These are phyloP conservation scores for Scytalidium sp. DNA, from an alignment of 2,329 filamentous ascomycete genomes.

Conservation along the genomic window DNA sequence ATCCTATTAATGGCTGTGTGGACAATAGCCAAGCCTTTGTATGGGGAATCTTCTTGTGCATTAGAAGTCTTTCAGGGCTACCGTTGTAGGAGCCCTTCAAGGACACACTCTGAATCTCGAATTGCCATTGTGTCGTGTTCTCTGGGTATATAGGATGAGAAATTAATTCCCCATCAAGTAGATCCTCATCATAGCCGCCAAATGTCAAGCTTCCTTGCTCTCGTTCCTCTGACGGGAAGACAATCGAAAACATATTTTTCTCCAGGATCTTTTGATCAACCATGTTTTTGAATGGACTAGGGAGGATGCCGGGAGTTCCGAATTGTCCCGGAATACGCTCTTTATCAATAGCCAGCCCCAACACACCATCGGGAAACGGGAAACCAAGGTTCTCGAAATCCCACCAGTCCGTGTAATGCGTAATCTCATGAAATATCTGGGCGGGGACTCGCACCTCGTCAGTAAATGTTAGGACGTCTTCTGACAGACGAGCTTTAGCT, in stretches of 20 bases:
- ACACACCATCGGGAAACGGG: background rate
- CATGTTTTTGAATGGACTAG: conserved; percentile 6
- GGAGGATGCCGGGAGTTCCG: background rate
- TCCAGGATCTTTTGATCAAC: conserved; percentile 4
- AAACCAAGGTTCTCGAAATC: background rate
- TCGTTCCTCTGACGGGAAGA: conserved; percentile 2
- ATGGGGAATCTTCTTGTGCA: background rate
- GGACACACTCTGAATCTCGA: background rate
- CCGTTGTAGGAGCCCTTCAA: background rate
- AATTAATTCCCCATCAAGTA: background rate
- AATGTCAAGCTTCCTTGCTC: conserved; percentile 2
- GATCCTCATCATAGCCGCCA: conserved; percentile 3
- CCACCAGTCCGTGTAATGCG: background rate
- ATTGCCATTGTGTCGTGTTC: conserved; percentile 5
- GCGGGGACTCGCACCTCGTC: background rate
- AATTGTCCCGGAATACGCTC: background rate
- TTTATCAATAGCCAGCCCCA: background rate
- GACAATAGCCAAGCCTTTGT: background rate
- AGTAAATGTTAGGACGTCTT: background rate
- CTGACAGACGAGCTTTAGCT: background rate
- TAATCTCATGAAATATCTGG: background rate
- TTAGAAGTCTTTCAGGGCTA: background rate
- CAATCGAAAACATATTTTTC: conserved; percentile 6
- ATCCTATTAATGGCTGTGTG: background rate
- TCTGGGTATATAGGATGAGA: background rate